Percentiles rank a stretch among this genome's conserved stretches.
phyloP scores from a whole-genome alignment of 805 yeast species.

The Spathaspora gorwiae region DNA sequence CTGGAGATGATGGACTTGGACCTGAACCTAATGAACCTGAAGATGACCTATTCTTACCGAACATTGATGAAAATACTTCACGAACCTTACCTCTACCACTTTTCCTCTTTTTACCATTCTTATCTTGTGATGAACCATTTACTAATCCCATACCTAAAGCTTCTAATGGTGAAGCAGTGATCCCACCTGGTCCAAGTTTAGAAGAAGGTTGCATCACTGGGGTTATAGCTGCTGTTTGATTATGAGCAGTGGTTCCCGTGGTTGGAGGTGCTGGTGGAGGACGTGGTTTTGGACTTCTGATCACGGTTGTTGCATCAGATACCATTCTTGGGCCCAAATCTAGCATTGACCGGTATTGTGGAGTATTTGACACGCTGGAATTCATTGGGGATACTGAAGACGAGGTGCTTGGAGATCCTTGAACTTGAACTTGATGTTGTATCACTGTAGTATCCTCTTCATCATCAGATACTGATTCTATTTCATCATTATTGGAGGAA shows the following conservation, averaged over 20 bases:
- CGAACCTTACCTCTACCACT: conserved; percentile 48
- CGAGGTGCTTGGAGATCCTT: neutral
- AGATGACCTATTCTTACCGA: conserved; percentile 28
- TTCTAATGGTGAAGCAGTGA: conserved; percentile 8
- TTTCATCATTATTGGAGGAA: neutral
- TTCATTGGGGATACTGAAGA: neutral
- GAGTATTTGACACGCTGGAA: neutral
- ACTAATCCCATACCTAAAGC: neutral
- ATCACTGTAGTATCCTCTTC: neutral
- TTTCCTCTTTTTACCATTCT: conserved; percentile 20
- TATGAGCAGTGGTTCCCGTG: conserved; percentile 11
- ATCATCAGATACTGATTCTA: neutral
- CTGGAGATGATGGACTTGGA: conserved; percentile 9
- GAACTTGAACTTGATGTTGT: too few species aligned
- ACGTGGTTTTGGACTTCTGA: neutral
- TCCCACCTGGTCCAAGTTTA: conserved; percentile 5
- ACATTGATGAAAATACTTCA: conserved; percentile 55
- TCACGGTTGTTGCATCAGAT: neutral
- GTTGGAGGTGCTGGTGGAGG: conserved; percentile 5
- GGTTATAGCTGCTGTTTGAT: conserved; percentile 26
- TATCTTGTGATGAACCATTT: conserved; percentile 11
- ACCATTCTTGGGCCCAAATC: neutral
- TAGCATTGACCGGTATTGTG: neutral
- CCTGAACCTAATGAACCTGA: conserved; percentile 7
- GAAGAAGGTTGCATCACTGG: conserved; percentile 21